Evolutionary conservation across 108 stramenopile species (phyloP).

Genomic region (Pseudonitzschia delicatissima): DNA sequence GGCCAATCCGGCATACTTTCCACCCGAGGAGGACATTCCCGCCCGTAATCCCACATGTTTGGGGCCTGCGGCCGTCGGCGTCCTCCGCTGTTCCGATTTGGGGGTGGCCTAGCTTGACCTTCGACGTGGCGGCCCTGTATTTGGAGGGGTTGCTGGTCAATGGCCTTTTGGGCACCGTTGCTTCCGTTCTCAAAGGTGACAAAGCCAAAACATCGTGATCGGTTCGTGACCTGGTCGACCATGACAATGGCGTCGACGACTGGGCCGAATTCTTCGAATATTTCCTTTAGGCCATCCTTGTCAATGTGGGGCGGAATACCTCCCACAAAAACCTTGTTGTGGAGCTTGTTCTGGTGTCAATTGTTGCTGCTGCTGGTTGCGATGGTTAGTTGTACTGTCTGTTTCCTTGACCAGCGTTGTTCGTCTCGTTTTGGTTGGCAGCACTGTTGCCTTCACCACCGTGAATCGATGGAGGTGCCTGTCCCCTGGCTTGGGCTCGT

Average conservation of each 20-base stretch:
- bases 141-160: conserved; percentile 72
- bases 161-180: conserved; percentile 70
- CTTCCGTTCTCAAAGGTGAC: conserved; percentile 85
- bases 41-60: conserved; percentile 54
- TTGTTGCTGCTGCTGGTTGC: not conserved
- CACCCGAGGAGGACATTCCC: conserved; percentile 52
- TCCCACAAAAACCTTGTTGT: conserved; percentile 45
- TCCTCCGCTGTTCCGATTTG: conserved; percentile 58
- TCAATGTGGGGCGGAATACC: conserved; percentile 75
- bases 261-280: conserved; percentile 83
- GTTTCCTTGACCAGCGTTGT: not conserved
- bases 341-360: conserved; percentile 68
- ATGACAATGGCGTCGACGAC: conserved; percentile 85
- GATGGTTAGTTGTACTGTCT: not conserved
- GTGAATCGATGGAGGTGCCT: conserved; percentile 85
- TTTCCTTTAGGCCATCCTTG: conserved; percentile 73
- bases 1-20: conserved; percentile 82
- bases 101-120: conserved; percentile 84
- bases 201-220: conserved; percentile 89
- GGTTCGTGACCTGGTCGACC: conserved; percentile 73
- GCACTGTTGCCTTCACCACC: conserved; percentile 19
- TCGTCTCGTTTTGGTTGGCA: conserved; percentile 1
- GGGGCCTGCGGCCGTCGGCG: conserved; percentile 47
- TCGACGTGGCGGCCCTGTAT: conserved; percentile 78
- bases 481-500: conserved; percentile 83